Base-by-base conservation (phyloP, 108 stramenopile species). In the Ochromonas danica region DNA sequence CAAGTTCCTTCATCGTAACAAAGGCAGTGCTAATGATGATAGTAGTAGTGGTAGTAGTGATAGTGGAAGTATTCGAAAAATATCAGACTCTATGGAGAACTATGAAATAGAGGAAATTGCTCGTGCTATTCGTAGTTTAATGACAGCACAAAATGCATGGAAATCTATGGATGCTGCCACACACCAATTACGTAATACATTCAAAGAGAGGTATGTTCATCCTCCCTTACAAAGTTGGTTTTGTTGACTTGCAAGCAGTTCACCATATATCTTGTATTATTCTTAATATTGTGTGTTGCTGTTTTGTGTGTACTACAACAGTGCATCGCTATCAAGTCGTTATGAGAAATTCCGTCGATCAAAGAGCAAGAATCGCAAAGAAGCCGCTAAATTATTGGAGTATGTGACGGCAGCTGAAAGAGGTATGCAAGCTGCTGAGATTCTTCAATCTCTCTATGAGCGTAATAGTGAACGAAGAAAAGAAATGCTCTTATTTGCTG, bases 131-230 rank as follows among this genome's bases (percentile, higher is more conserved):
- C 17, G 17, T 28, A 25, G 6, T 28, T 10, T 67, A 36, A 25
- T 25, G 10, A 14, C 63, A 28, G 63, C 30, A 3, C 63, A 67
- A 36, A 36, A 28, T 28, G 63, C 63, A 36, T 67, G 17, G 63
- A 67, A 67, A 33, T 67, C 63, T 3, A 36, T 67, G 33, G 63
- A 67, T 67, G 63, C 14, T 10, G 63, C 63, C 63, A 67, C 63
- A 33, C 63, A 67, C 25, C 63, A 67, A 67, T 36, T 67, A 36
- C 3, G 35, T 14, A 67, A 67, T 67, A 33, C 63, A 6, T 35
- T 67, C 31, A 22, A 33, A 31, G 63, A 28, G 3, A 67, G 31
- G 63, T 67, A 67, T 10, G 63, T 22, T n/a, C 51, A 57, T 10
- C 51, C 17, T 57, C 51, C 22, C 51, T 22, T 17, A 57, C 17